Evolutionary conservation across 306 rosid species (phyloP).

Genomic region (Cercis canadensis): DNA sequence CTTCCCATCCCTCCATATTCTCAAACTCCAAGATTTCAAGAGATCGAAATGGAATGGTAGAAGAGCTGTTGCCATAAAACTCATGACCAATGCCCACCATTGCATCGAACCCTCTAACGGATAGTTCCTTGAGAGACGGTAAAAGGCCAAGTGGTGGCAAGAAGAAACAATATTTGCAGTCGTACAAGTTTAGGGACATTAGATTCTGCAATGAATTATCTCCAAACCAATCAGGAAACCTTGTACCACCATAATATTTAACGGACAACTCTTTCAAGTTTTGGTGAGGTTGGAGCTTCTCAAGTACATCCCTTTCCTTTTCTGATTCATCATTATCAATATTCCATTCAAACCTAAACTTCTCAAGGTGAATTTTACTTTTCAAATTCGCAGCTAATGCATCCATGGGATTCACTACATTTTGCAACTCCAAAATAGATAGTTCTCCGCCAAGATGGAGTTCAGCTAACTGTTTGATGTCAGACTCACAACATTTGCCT

Average conservation of each 20-base stretch:
- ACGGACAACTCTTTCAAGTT: slow-evolving; percentile 20
- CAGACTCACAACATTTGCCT: no score
- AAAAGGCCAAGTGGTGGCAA: slow-evolving; percentile 16
- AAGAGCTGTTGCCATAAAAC: slow-evolving; percentile 14
- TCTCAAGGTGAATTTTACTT: background rate
- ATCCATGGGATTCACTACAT: background rate
- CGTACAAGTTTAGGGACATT: background rate
- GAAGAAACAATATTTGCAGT: slow-evolving; percentile 3
- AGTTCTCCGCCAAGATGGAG: background rate
- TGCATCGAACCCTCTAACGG: background rate
- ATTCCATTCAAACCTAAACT: slow-evolving; percentile 7
- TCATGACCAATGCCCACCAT: background rate
- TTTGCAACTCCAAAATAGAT: slow-evolving; percentile 1
- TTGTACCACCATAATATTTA: slow-evolving; percentile 2
- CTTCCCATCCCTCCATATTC: slow-evolving; percentile 1
- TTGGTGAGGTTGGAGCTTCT: slow-evolving; percentile 33
- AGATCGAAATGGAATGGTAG: background rate
- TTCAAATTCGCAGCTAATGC: background rate
- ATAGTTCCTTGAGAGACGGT: background rate
- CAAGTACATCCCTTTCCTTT: slow-evolving; percentile 30
- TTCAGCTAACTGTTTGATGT: background rate
- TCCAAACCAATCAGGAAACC: slow-evolving; percentile 38
- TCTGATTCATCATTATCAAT: background rate
- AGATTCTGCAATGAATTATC: slow-evolving; percentile 28
- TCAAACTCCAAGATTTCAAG: background rate